Evolutionary conservation across 352 stramenopile genomes (phyloP), one percentile per base, ranked within the genome.

Genomic region (Pythium dissotocum): DNA sequence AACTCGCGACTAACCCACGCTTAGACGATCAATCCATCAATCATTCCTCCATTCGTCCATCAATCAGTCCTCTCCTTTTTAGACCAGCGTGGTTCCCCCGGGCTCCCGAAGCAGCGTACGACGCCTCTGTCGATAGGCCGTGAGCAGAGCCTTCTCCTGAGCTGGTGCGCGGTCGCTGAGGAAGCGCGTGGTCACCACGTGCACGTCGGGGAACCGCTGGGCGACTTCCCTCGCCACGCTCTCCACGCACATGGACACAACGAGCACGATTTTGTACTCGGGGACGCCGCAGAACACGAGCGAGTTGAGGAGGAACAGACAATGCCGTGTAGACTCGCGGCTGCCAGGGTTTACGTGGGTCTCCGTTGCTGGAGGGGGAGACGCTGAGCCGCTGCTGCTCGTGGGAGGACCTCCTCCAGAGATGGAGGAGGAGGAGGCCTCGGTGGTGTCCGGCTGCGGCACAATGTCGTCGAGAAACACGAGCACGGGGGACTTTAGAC

Each of bases 401-500:
- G 51, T 1, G 35, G 8, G 8, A 14, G 35, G 8, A 14, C 35
- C 35, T 40, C 4, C 35, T 40, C 8, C 35, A 40, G 35, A 9
- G 35, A 13, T 14, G 35, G 35, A 40, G 35, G 42, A 21, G 42
- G 42, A 49, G 42, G 42, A 49, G 42, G 8, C 42, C 12, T 6
- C 18, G 12, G 12, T 13, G 42, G 42, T 7, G 12, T 49, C 42
- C 6, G 42, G 42, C 6, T 24, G 42, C 14, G 13, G 42, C 42
- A 49, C 42, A 26, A 38, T 26, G 53, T 59, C 53, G 53, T 59
- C 53, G 12, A 59, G 26, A 26, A 59, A 42, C 32, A 59, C 53
- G 12, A 59, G 32, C 30, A 59, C 53, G 13, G 53, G 53, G 6
- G n/a, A 21, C 53, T 59, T 59, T 1, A 26, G 8, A 4, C 16